Evolutionary conservation across 495 filamentous ascomycete genomes (phyloP).

Genomic region (Lepidopterella palustris): DNA sequence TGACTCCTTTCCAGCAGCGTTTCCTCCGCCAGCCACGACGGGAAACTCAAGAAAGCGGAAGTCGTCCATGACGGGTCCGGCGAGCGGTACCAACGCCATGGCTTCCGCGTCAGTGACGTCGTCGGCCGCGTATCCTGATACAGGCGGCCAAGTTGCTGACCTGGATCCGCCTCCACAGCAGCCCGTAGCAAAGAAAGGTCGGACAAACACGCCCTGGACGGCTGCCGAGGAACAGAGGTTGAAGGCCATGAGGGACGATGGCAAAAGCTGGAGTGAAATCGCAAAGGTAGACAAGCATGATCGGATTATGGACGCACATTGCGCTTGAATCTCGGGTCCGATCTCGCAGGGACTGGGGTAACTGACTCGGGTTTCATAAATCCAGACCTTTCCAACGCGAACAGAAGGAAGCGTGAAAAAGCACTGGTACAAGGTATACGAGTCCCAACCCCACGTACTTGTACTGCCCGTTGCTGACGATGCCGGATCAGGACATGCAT

Average conservation of each 20-base stretch:
- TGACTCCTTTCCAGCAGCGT: neutral
- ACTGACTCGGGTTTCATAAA: constrained; percentile 29
- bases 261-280: constrained; percentile 94
- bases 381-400: constrained; percentile 78
- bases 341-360: constrained; percentile 14
- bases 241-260: constrained; percentile 88
- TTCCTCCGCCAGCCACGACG: constrained; percentile 16
- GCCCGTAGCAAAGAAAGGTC: constrained; percentile 76
- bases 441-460: constrained; percentile 14
- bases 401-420: constrained; percentile 99
- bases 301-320: constrained; percentile 1
- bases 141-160: constrained; percentile 25
- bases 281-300: constrained; percentile 62
- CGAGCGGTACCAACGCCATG: neutral
- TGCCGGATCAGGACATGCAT: constrained; percentile 72
- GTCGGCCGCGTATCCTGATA: constrained; percentile 6
- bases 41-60: constrained; percentile 27
- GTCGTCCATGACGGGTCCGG: constrained; percentile 6
- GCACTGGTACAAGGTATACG: constrained; percentile 94
- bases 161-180: constrained; percentile 35
- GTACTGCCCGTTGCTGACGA: constrained; percentile 16
- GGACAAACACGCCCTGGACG: constrained; percentile 97
- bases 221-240: constrained; percentile 86
- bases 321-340: constrained; percentile 3
- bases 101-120: constrained; percentile 5